Evolutionary conservation across 371 early-diverging fungal genomes (phyloP).

Genomic region (Mycotypha africana): DNA sequence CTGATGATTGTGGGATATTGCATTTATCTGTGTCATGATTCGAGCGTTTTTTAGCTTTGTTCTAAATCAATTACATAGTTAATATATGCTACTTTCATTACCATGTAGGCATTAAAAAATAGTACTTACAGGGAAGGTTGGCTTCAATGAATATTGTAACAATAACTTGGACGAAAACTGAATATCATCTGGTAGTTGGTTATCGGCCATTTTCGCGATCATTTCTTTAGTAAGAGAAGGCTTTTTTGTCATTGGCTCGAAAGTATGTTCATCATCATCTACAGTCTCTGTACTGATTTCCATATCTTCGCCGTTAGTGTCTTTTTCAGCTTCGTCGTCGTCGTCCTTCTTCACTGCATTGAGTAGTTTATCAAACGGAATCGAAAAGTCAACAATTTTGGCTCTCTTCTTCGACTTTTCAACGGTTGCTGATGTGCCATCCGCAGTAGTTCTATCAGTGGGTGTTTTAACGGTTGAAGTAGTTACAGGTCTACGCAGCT

Average conservation of each 20-base stretch:
- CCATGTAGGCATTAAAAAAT: conserved; percentile 1
- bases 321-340: conserved; percentile 42
- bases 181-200: conserved; percentile 82
- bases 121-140: conserved; percentile 39
- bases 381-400: background rate
- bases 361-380: background rate
- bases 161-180: conserved; percentile 83
- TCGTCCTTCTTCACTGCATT: conserved; percentile 21
- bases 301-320: too few relatives aligned
- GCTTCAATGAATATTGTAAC: conserved; percentile 77
- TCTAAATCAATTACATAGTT: too few relatives aligned
- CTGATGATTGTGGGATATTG: too few relatives aligned
- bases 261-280: conserved; percentile 52
- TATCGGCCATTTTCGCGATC: conserved; percentile 35
- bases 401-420: background rate
- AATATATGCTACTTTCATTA: background rate
- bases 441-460: too few relatives aligned
- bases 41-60: too few relatives aligned
- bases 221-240: conserved; percentile 35
- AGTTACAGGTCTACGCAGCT: conserved; percentile 44
- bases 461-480: conserved; percentile 1
- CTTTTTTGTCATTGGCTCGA: conserved; percentile 59
- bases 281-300: background rate
- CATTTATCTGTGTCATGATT: too few relatives aligned
- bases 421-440: background rate